Evolutionary conservation across 305 asterid genomes (phyloP).

Genomic region (Fraxinus platypoda): DNA sequence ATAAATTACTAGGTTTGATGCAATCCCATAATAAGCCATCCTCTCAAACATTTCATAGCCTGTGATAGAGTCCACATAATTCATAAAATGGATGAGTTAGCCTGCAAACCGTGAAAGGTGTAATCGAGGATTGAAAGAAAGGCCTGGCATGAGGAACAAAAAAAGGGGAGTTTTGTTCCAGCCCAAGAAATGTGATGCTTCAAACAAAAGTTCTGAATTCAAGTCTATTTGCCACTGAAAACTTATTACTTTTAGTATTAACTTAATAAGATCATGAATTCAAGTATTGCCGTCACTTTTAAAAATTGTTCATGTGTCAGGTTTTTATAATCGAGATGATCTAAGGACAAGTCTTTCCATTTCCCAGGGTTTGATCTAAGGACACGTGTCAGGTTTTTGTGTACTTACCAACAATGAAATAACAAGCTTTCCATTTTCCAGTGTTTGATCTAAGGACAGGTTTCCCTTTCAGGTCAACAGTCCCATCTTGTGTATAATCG

Average conservation of each 20-base stretch:
- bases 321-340: neutral
- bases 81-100: neutral
- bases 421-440: constrained; percentile 80
- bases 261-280: neutral
- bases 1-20: constrained; percentile 66
- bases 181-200: neutral
- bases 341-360: neutral
- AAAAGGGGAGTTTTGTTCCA: neutral
- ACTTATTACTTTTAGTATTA: neutral
- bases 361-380: neutral
- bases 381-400: neutral
- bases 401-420: constrained; percentile 60
- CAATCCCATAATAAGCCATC: constrained; percentile 79
- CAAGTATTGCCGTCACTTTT: neutral
- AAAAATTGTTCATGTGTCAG: neutral
- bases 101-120: neutral
- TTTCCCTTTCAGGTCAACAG: constrained; percentile 58
- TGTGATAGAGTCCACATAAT: constrained; percentile 14
- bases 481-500: constrained; percentile 68
- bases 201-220: neutral
- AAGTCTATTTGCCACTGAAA: neutral
- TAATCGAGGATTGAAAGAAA: neutral
- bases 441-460: constrained; percentile 58
- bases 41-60: constrained; percentile 78
- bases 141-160: neutral